Evolutionary conservation across 805 yeast genomes (phyloP).

Genomic region (Candida chauliodis): DNA sequence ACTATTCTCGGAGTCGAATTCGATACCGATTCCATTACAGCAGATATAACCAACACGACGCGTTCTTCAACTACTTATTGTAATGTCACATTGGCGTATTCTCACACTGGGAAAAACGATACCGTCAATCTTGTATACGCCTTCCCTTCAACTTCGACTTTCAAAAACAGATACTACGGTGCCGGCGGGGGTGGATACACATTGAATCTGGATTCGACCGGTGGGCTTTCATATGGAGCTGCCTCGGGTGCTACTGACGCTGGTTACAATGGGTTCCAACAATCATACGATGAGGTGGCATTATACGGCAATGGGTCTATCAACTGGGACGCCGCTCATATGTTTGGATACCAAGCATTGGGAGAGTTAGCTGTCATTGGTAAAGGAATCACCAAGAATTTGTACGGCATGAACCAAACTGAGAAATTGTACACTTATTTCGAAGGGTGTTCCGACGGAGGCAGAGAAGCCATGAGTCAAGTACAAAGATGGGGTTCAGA

Average conservation of each 20-base stretch:
- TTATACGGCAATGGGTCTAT: neutral
- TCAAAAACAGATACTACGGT: neutral
- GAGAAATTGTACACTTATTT: neutral
- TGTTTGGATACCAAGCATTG: conserved; percentile 1
- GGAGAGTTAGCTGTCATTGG: neutral
- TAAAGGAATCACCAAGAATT: neutral
- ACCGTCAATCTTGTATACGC: neutral
- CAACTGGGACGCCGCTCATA: neutral
- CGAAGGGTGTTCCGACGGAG: conserved; percentile 1
- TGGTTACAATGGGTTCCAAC: neutral
- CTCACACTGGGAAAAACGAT: neutral
- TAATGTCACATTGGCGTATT: neutral
- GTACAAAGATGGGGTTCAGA: neutral
- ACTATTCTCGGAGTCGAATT: neutral
- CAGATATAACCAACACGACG: neutral
- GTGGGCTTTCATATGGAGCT: neutral
- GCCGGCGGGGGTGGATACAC: conserved; percentile 3
- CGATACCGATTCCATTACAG: neutral
- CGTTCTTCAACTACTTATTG: neutral
- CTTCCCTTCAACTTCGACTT: neutral
- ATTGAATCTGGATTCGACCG: neutral
- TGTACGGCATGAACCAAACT: neutral
- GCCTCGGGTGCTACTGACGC: neutral
- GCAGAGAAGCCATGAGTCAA: conserved; percentile 1
- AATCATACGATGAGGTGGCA: neutral